Evolutionary conservation across 257 asterid genomes (phyloP).

Genomic region (Coffea canephora): DNA sequence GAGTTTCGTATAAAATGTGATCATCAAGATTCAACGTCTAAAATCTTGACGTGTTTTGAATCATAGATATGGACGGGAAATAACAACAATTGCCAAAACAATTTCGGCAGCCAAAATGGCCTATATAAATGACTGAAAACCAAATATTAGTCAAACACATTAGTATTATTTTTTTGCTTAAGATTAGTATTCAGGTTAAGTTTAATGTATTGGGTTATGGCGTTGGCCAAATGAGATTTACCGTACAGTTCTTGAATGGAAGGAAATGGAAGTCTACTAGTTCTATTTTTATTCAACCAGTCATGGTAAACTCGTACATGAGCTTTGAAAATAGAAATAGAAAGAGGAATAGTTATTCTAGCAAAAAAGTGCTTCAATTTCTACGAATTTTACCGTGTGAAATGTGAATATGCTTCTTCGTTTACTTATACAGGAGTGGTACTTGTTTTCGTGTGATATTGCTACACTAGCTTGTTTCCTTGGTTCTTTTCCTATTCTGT

Average conservation of each 20-base stretch:
- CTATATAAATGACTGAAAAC: not conserved
- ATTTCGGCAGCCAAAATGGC: not conserved
- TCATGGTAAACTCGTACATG: constrained; percentile 9
- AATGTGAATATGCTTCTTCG: not conserved
- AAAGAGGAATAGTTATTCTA: constrained; percentile 2
- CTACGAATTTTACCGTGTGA: not conserved
- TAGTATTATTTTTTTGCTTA: too few relatives aligned
- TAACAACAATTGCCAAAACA: too few relatives aligned
- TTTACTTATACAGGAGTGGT: not conserved
- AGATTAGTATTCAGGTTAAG: not conserved
- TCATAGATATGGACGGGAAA: not conserved
- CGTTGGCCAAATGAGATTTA: not conserved
- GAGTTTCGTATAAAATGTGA: too few relatives aligned
- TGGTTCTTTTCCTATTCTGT: too few relatives aligned
- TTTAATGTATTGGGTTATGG: too few relatives aligned
- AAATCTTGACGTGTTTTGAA: too few relatives aligned
- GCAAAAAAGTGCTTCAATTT: not conserved
- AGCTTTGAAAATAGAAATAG: not conserved
- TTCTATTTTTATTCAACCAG: not conserved
- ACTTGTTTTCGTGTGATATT: too few relatives aligned
- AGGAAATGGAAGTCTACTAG: not conserved
- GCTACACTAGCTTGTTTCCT: too few relatives aligned
- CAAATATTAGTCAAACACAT: not conserved
- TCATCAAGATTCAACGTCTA: not conserved
- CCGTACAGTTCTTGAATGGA: not conserved